A percentile compares a stretch with the other conserved stretches of the same genome.
Evolutionary conservation across 306 rosid species (phyloP).

Genomic region (Malus orientalis): DNA sequence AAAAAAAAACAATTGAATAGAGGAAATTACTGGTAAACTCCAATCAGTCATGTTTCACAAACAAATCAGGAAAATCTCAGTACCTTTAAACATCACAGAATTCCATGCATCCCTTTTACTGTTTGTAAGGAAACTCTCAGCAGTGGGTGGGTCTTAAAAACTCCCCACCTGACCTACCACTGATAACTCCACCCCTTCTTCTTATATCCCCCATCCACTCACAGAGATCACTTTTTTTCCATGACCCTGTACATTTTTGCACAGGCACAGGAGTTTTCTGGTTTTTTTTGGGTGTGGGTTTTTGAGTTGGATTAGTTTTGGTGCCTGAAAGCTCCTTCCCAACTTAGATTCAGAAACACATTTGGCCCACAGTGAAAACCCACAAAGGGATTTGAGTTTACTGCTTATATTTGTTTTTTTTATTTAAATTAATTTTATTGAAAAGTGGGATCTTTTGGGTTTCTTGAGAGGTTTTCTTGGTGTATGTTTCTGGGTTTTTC

Average conservation of each 20-base stretch:
- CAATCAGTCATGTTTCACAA: conserved; percentile 27
- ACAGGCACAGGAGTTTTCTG: conserved; percentile 12
- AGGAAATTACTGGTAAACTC: conserved; percentile 23
- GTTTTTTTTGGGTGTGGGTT: conserved; percentile 20
- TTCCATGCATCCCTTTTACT: conserved; percentile 42
- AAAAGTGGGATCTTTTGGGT: conserved; percentile 20
- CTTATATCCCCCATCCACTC: conserved; percentile 25
- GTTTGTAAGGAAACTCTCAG: conserved; percentile 32
- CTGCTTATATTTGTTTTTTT: conserved; percentile 24
- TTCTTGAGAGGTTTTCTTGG: conserved; percentile 3
- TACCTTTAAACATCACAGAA: conserved; percentile 16
- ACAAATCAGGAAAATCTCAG: conserved; percentile 33
- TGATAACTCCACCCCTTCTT: conserved; percentile 68
- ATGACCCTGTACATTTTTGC: conserved; percentile 10
- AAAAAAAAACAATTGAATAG: neutral
- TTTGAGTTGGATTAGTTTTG: conserved; percentile 21
- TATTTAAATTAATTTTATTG: neutral
- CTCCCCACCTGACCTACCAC: conserved; percentile 52
- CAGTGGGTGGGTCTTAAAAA: neutral
- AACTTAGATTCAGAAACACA: conserved; percentile 61
- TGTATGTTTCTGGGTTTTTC: conserved; percentile 1
- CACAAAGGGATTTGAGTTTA: conserved; percentile 6
- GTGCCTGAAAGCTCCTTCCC: conserved; percentile 55
- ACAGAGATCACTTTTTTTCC: conserved; percentile 6
- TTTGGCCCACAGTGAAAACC: conserved; percentile 20